phyloP scores from a whole-genome alignment of 75 land plant genomes.

The Pinus taeda region DNA sequence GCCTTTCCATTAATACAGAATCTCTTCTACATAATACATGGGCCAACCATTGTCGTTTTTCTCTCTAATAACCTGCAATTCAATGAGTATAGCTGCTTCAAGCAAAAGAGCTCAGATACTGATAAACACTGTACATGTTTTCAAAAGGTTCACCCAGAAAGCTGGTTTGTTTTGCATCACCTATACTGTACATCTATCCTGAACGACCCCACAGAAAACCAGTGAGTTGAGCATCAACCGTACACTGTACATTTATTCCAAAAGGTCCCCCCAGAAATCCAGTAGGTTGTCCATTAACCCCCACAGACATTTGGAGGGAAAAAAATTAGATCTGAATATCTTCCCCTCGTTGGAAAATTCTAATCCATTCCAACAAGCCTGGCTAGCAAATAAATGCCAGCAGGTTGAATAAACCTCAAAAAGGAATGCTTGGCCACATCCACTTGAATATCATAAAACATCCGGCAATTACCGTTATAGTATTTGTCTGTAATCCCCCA shows the following conservation, averaged over 20 bases:
- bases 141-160: background rate
- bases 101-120: background rate
- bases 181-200: background rate
- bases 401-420: background rate
- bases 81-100: background rate
- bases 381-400: background rate
- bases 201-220: background rate
- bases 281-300: background rate
- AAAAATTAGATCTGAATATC: background rate
- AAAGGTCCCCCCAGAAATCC: background rate
- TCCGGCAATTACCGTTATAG: background rate
- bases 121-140: constrained; percentile 7
- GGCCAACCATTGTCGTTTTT: background rate
- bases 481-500: background rate
- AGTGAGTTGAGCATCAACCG: too few species aligned
- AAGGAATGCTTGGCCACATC: constrained; percentile 1
- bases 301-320: background rate
- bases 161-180: background rate
- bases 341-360: constrained; percentile 4
- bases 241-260: constrained; percentile 5
- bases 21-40: background rate
- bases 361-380: background rate
- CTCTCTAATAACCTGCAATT: background rate
- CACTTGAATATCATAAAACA: background rate
- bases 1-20: background rate